phyloP scores from a whole-genome alignment of 768 basidiomycete species.

The Gloeopeniophorella convolvens region DNA sequence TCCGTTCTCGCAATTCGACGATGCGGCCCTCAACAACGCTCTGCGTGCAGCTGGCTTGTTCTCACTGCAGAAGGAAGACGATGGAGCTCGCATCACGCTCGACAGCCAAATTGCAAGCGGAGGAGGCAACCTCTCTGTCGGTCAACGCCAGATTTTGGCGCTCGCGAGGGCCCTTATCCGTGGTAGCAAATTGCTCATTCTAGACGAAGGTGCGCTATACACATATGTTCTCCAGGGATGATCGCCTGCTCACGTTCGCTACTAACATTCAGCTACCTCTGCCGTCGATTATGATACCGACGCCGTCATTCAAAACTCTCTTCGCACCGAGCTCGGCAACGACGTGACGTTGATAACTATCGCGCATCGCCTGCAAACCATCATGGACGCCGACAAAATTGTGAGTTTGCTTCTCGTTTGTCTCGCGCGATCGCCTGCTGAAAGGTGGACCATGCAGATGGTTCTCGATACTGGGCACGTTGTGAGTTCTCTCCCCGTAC shows the following conservation, averaged over 20 bases:
- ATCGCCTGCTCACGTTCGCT: background rate
- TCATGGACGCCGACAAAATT: slow-evolving; percentile 59
- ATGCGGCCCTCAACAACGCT: slow-evolving; percentile 43
- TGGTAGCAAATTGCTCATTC: slow-evolving; percentile 46
- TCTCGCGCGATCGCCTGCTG: no score
- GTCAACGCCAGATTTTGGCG: slow-evolving; percentile 54
- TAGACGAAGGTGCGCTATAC: slow-evolving; percentile 43
- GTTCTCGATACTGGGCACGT: slow-evolving; percentile 37
- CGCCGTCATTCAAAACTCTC: slow-evolving; percentile 47
- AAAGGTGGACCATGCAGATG: slow-evolving; percentile 30
- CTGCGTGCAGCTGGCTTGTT: slow-evolving; percentile 43
- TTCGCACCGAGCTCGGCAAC: slow-evolving; percentile 38
- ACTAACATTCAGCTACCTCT: slow-evolving; percentile 34
- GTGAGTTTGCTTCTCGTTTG: slow-evolving; percentile 25
- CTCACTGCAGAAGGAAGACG: slow-evolving; percentile 32
- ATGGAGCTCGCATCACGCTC: slow-evolving; percentile 35
- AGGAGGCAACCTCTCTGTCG: slow-evolving; percentile 44
- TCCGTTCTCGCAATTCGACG: slow-evolving; percentile 50
- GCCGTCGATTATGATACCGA: slow-evolving; percentile 52
- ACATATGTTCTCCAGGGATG: background rate
- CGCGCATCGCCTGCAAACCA: slow-evolving; percentile 51
- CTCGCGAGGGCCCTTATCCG: slow-evolving; percentile 54
- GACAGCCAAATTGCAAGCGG: slow-evolving; percentile 40
- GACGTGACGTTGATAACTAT: slow-evolving; percentile 50
- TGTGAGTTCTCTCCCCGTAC: slow-evolving; percentile 24